Base-by-base conservation (phyloP, 2,329 filamentous ascomycete genomes). In the Xenosphaeropsis pyriputrescens region DNA sequence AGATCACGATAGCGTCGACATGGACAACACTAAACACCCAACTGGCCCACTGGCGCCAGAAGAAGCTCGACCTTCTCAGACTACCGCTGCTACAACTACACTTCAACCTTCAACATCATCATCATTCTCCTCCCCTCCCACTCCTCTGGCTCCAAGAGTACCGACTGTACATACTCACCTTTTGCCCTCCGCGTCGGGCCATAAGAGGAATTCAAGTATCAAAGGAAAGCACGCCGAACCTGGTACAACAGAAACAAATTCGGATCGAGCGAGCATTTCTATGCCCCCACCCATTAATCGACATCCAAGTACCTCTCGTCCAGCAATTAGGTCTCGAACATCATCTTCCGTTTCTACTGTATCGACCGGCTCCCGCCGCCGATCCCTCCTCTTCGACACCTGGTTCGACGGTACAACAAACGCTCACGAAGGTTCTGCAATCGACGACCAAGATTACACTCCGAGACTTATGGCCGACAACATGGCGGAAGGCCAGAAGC, bases 211-310 rank as follows among this genome's bases (percentile, higher is more conserved):
- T 26, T 9, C 22, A 9, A 26, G 22, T 26, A 26, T 26, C 22
- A 26, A 26, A 26, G 22, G 22, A 26, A 26, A 26, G 8, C 22
- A 26, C 5, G 22, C 22, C 22, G 22, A 26, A 11, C 22, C 67
- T 40, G 74, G 80, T 49, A 65, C 75, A 26, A 70, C 71, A 45
- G 70, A 68, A 19, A 70, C 64, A 44, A 65, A 71, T 54, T 65
- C 70, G 44, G 72, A 75, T 41, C 66, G 68, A 50, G 65, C 75
- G 40, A 78, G 66, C 54, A 64, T 79, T 43, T 79, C 72, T 45
- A 78, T 81, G 69, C 73, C 76, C 30, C 67, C 73, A 40, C 65
- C 68, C 19, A 52, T 60, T 17, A 53, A 56, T 43, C 57, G 65
- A 11, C 49, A 66, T 39, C 63, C 55, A 41, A 59, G 57, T 39